Evolutionary conservation across 257 asterid genomes (phyloP).

Genomic region (Solanum virginianum): DNA sequence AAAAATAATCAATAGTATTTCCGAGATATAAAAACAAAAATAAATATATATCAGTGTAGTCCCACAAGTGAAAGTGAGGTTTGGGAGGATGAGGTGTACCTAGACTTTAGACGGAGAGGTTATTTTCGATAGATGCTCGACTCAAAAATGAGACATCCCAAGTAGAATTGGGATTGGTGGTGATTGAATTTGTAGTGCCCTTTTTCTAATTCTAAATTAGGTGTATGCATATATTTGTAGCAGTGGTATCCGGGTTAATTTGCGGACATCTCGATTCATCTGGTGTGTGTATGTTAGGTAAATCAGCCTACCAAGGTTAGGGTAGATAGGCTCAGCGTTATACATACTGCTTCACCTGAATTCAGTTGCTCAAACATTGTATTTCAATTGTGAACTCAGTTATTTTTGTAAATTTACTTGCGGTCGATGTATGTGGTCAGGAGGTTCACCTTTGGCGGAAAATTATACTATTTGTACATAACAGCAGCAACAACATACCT

Average conservation of each 20-base stretch:
- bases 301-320: background rate
- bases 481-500: too few relatives aligned
- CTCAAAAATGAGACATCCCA: background rate
- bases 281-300: background rate
- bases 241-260: background rate
- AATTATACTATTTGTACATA: too few relatives aligned
- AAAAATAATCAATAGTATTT: background rate
- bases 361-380: background rate
- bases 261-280: background rate
- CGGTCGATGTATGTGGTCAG: background rate
- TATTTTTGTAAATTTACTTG: background rate
- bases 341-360: background rate
- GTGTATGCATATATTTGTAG: background rate
- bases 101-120: background rate
- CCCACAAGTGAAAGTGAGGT: too few relatives aligned
- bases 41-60: background rate
- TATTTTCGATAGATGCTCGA: accelerated
- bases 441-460: too few relatives aligned
- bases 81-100: background rate
- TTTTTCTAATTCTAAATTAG: background rate
- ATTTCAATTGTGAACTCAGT: background rate
- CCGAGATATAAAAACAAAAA: background rate
- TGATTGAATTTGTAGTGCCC: background rate
- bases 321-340: background rate
- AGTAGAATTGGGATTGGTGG: background rate